Conservation (phyloP, 2,329 filamentous ascomycete genomes). For the Xylariaceae sp. region DNA sequence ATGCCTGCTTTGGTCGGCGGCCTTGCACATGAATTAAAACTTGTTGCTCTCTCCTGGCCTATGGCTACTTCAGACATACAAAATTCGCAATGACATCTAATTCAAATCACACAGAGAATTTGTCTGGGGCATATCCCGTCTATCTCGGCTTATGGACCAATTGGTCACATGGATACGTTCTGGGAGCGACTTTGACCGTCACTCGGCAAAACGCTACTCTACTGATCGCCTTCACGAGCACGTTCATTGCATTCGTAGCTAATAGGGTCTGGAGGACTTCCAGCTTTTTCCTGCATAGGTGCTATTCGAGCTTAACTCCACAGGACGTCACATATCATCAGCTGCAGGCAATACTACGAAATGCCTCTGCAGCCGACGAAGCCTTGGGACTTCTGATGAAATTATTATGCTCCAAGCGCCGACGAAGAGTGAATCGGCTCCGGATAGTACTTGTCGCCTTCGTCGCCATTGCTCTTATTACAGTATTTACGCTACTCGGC, state of each 20-base stretch:
- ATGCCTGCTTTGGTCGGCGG: too few species aligned
- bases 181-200: neutral
- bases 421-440: neutral
- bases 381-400: conserved; percentile 2
- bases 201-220: conserved; percentile 4
- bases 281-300: conserved; percentile 11
- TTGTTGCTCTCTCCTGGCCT: too few species aligned
- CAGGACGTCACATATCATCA: conserved; percentile 13
- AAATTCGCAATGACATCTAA: too few species aligned
- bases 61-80: too few species aligned
- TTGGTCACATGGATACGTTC: neutral
- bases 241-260: conserved; percentile 16
- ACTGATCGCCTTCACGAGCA: conserved; percentile 13
- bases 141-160: neutral
- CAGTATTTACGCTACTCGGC: neutral
- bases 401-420: conserved; percentile 1
- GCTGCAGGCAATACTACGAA: conserved; percentile 15
- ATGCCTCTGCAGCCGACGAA: conserved; percentile 9
- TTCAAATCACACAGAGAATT: too few species aligned
- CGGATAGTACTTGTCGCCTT: neutral
- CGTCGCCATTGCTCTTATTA: neutral
- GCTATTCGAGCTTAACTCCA: neutral
- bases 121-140: too few species aligned
- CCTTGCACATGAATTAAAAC: too few species aligned
- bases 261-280: conserved; percentile 14